Percentiles rank a stretch among this genome's conserved stretches.
phyloP scores from a whole-genome alignment of 1,139 yeast species.

The Blastobotrys serpentis region DNA sequence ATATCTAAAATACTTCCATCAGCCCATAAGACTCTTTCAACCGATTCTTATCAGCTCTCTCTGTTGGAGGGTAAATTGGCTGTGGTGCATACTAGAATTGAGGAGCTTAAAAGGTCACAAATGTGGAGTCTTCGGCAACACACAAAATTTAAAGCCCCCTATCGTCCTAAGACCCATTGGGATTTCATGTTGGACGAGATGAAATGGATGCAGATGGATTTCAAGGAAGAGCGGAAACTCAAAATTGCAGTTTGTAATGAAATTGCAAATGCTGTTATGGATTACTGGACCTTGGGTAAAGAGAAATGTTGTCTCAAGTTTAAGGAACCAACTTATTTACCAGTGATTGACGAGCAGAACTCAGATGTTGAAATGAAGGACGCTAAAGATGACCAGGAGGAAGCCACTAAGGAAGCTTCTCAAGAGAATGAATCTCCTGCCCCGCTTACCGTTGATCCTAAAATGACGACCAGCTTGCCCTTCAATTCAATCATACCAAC shows the following conservation, averaged over 20 bases:
- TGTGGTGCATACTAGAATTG: slow-evolving; percentile 88
- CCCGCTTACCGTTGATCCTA: slow-evolving; percentile 1
- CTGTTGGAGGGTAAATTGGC: slow-evolving; percentile 91
- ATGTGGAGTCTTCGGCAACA: slow-evolving; percentile 95
- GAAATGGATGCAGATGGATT: slow-evolving; percentile 82
- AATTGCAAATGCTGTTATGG: slow-evolving; percentile 69
- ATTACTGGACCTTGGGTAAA: slow-evolving; percentile 77
- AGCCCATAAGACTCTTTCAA: slow-evolving; percentile 80
- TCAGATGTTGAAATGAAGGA: slow-evolving; percentile 10
- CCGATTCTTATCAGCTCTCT: slow-evolving; percentile 82
- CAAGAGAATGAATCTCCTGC: too few relatives aligned
- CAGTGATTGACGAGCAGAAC: slow-evolving; percentile 13
- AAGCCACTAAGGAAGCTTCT: slow-evolving; percentile 33
- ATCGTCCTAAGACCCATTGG: slow-evolving; percentile 60
- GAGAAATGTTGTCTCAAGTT: slow-evolving; percentile 57
- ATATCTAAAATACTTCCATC: slow-evolving; percentile 76
- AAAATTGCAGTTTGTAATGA: slow-evolving; percentile 68
- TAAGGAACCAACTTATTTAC: slow-evolving; percentile 41
- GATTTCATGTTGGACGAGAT: slow-evolving; percentile 74
- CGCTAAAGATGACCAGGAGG: slow-evolving; percentile 30
- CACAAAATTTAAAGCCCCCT: slow-evolving; percentile 66
- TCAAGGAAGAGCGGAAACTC: slow-evolving; percentile 65
- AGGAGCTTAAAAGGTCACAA: slow-evolving; percentile 81
- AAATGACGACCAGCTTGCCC: neutral
- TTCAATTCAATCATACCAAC: slow-evolving; percentile 8